Evolutionary conservation across 441 rosid species (phyloP).

Genomic region (Croton setiger): DNA sequence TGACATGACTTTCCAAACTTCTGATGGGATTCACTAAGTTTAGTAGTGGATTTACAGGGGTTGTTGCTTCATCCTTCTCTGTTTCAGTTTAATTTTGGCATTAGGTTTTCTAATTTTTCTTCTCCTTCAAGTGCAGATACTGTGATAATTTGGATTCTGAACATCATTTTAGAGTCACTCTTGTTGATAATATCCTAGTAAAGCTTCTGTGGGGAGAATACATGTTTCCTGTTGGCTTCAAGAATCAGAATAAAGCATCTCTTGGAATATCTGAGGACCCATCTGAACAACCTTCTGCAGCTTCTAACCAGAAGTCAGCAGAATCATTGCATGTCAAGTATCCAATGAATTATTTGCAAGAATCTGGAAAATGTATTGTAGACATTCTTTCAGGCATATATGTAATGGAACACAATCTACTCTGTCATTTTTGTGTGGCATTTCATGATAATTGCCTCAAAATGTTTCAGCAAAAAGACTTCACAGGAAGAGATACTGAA

Average conservation of each 20-base stretch:
- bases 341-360: conserved; percentile 48
- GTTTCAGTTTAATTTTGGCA: conserved; percentile 5
- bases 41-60: background rate
- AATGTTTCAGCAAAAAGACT: conserved; percentile 46
- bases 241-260: conserved; percentile 28
- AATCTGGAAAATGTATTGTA: conserved; percentile 76
- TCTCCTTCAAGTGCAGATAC: conserved; percentile 40
- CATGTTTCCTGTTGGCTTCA: conserved; percentile 29
- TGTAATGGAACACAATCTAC: conserved; percentile 50
- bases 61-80: background rate
- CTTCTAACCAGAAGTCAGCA: conserved; percentile 32
- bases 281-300: conserved; percentile 27
- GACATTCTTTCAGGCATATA: conserved; percentile 70
- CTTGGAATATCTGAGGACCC: conserved; percentile 28
- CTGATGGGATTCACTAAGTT: conserved; percentile 17
- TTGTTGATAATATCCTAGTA: conserved; percentile 60
- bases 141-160: conserved; percentile 46
- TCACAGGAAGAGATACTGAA: conserved; percentile 35
- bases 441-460: conserved; percentile 55
- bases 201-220: conserved; percentile 83
- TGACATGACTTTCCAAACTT: conserved; percentile 10
- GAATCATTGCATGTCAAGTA: conserved; percentile 34
- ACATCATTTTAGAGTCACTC: conserved; percentile 45
- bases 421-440: conserved; percentile 46
- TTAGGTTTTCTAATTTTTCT: conserved; percentile 19